Conservation (phyloP, 2,329 filamentous ascomycete genomes). For the Pseudohalonectria lignicola region DNA sequence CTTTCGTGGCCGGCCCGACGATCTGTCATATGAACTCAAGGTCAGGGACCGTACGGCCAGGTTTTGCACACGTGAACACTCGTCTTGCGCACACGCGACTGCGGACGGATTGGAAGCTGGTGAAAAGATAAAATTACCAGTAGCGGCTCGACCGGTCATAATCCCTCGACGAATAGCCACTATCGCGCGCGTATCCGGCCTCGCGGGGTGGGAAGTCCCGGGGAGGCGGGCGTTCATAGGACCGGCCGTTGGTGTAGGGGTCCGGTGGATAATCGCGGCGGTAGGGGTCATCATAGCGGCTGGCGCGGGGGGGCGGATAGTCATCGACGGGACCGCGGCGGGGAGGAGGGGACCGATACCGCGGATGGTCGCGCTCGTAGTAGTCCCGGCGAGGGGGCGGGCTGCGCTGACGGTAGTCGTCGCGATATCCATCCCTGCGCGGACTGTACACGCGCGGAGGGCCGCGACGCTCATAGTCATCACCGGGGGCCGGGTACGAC, state of each 20-base stretch:
- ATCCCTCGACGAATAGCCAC: constrained; percentile 33
- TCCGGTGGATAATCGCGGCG: constrained; percentile 54
- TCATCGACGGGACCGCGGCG: constrained; percentile 67
- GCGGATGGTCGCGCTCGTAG: constrained; percentile 73
- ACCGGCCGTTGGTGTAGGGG: constrained; percentile 47
- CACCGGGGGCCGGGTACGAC: constrained; percentile 55
- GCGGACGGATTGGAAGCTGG: not conserved
- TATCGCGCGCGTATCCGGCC: constrained; percentile 38
- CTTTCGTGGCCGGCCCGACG: too few relatives aligned
- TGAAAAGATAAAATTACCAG: constrained; percentile 9
- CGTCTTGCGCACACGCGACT: too few relatives aligned
- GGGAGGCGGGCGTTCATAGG: constrained; percentile 43
- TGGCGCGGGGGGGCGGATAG: constrained; percentile 52
- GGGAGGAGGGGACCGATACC: constrained; percentile 72
- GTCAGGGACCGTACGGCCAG: too few relatives aligned
- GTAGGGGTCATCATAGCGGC: constrained; percentile 69
- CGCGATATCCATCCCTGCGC: constrained; percentile 51
- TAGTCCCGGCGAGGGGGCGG: constrained; percentile 68
- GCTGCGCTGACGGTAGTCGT: constrained; percentile 81
- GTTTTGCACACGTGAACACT: too few relatives aligned
- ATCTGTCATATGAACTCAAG: too few relatives aligned
- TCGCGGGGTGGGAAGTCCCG: constrained; percentile 26
- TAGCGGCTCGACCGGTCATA: constrained; percentile 17
- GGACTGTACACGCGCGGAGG: constrained; percentile 75
- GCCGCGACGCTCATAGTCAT: constrained; percentile 77